Conservation (phyloP, 1,284 basidiomycete genomes). For the Malassezia vespertilionis region DNA sequence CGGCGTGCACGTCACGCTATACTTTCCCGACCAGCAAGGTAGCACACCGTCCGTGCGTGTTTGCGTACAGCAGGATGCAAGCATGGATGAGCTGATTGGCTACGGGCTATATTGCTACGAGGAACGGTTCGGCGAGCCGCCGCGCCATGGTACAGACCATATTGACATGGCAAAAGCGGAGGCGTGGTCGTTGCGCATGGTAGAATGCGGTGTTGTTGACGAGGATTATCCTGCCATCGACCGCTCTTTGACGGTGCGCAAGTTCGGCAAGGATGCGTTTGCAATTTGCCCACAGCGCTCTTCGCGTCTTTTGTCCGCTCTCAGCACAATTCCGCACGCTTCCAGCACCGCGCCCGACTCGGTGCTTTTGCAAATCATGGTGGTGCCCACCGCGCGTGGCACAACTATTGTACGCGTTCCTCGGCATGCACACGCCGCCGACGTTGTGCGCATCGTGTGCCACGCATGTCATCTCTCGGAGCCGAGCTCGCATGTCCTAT, state of each 20-base stretch:
- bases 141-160: slow-evolving; percentile 55
- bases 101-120: slow-evolving; percentile 82
- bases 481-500: slow-evolving; percentile 39
- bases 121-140: slow-evolving; percentile 63
- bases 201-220: slow-evolving; percentile 95
- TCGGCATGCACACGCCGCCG: slow-evolving; percentile 54
- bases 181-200: slow-evolving; percentile 88
- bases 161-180: slow-evolving; percentile 60
- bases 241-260: slow-evolving; percentile 67
- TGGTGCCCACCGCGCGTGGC: slow-evolving; percentile 25
- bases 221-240: slow-evolving; percentile 98
- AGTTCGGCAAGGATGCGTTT: slow-evolving; percentile 83
- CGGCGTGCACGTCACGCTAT: slow-evolving; percentile 60
- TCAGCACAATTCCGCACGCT: too few species aligned
- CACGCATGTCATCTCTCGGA: slow-evolving; percentile 32
- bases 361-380: slow-evolving; percentile 6
- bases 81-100: slow-evolving; percentile 89
- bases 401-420: slow-evolving; percentile 69
- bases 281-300: slow-evolving; percentile 60
- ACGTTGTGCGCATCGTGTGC: slow-evolving; percentile 63
- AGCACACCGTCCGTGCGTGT: not conserved
- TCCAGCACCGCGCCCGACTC: not conserved
- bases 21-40: slow-evolving; percentile 58
- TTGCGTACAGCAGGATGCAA: slow-evolving; percentile 70
- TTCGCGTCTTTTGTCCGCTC: too few species aligned